These are phyloP conservation scores for Rhynchosporium secalis DNA, from an alignment of 2,329 filamentous ascomycete species.

Conservation along the genomic window DNA sequence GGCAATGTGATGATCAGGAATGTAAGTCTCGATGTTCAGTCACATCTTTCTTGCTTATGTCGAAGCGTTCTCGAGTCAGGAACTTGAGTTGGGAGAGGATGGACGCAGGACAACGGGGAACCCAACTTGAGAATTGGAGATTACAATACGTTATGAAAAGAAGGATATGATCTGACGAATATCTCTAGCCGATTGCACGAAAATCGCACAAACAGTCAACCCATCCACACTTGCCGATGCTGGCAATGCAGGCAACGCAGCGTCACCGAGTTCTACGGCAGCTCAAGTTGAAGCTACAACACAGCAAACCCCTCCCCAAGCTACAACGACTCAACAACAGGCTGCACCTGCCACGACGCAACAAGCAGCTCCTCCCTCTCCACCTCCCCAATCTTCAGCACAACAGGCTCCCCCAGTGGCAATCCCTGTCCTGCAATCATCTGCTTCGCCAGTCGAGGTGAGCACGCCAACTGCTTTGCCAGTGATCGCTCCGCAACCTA, in stretches of 20 bases:
- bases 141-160: background rate
- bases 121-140: background rate
- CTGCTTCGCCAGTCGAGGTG: background rate
- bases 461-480: slow-evolving; percentile 4
- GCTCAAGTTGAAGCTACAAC: background rate
- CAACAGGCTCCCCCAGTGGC: background rate
- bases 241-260: background rate
- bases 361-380: background rate
- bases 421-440: background rate
- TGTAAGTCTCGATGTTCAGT: slow-evolving; percentile 13
- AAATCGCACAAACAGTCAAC: background rate
- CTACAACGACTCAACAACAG: too few species aligned
- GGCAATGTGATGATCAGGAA: slow-evolving; percentile 26
- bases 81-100: background rate
- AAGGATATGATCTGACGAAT: background rate
- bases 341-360: too few species aligned
- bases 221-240: background rate
- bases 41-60: background rate
- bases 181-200: background rate
- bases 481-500: slow-evolving; percentile 5
- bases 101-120: background rate
- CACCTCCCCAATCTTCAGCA: background rate
- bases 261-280: background rate
- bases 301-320: background rate
- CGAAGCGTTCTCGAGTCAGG: background rate